phyloP scores from a whole-genome alignment of 352 stramenopile species.

The Globisporangium apiculatum region DNA sequence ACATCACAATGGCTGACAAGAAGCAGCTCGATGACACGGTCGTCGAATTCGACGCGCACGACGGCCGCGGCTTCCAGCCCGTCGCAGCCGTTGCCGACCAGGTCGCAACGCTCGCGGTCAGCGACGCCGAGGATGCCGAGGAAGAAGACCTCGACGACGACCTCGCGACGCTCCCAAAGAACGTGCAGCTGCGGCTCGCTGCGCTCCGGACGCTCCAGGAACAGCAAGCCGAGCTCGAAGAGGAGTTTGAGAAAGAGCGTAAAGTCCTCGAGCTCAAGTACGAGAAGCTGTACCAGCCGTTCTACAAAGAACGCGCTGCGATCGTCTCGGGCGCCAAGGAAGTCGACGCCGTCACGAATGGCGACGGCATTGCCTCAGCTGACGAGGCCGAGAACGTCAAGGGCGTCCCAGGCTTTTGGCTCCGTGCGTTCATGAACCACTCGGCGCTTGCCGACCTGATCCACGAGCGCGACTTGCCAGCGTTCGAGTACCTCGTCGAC shows the following conservation, averaged over 20 bases:
- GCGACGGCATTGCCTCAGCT: constrained; percentile 27
- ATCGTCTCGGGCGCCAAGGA: constrained; percentile 78
- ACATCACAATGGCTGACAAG: constrained; percentile 34
- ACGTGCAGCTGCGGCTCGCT: constrained; percentile 63
- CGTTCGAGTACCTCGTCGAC: constrained; percentile 72
- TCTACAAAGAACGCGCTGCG: constrained; percentile 65
- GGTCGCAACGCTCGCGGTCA: constrained; percentile 28
- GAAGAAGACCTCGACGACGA: constrained; percentile 46
- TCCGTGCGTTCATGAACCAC: constrained; percentile 83
- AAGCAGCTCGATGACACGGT: constrained; percentile 36
- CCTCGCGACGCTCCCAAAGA: constrained; percentile 54
- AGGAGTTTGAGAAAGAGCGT: constrained; percentile 83
- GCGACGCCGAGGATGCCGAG: constrained; percentile 12
- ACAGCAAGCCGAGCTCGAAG: constrained; percentile 64
- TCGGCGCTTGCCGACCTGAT: constrained; percentile 72
- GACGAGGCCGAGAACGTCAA: constrained; percentile 49
- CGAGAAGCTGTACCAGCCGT: constrained; percentile 82
- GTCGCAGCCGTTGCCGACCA: constrained; percentile 34
- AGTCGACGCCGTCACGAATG: constrained; percentile 41
- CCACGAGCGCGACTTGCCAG: constrained; percentile 70
- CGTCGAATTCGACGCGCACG: constrained; percentile 54
- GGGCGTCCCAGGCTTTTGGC: constrained; percentile 81
- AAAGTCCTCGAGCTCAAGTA: constrained; percentile 83
- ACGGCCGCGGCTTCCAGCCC: constrained; percentile 57
- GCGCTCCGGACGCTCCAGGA: constrained; percentile 74